A percentile compares a stretch with the other conserved stretches of the same genome.
These are phyloP conservation scores for Trametes cinnabarina DNA, from an alignment of 768 basidiomycete genomes.

Conservation along the genomic window DNA sequence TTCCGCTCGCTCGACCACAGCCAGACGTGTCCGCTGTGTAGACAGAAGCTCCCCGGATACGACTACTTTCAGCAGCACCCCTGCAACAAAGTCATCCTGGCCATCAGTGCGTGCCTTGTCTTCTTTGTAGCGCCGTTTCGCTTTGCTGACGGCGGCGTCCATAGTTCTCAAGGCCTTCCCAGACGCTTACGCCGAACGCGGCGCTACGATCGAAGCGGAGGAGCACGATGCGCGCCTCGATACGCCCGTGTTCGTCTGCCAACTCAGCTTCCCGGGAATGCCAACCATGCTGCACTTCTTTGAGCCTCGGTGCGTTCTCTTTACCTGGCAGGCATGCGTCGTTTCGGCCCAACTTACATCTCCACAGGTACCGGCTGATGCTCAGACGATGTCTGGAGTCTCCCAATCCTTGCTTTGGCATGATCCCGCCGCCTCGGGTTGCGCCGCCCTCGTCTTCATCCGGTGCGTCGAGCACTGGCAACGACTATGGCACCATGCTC, in stretches of 20 bases:
- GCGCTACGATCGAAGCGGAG: conserved; percentile 63
- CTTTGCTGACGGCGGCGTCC: background rate
- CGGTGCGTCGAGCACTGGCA: conserved; percentile 47
- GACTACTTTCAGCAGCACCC: conserved; percentile 81
- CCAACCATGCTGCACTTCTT: conserved; percentile 90
- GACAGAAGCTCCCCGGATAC: conserved; percentile 71
- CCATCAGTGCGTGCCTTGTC: conserved; percentile 49
- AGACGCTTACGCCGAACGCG: conserved; percentile 59
- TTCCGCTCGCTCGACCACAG: conserved; percentile 89
- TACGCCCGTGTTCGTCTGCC: conserved; percentile 89
- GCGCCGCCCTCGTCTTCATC: conserved; percentile 30
- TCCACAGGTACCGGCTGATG: conserved; percentile 83
- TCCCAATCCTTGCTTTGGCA: conserved; percentile 79
- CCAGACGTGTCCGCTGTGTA: conserved; percentile 80
- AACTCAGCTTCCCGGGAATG: conserved; percentile 87
- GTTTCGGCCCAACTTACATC: background rate
- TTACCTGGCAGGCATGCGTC: too few species aligned
- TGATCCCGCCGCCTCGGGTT: conserved; percentile 73
- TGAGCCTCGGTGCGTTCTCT: conserved; percentile 64
- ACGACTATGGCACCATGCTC: conserved; percentile 92
- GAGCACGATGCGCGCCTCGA: conserved; percentile 77
- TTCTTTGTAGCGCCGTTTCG: conserved; percentile 3
- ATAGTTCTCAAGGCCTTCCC: conserved; percentile 73
- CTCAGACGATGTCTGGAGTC: conserved; percentile 89
- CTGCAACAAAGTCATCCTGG: conserved; percentile 65